Evolutionary conservation across 2,329 filamentous ascomycete species (phyloP).

Genomic region (Hymenoscyphus albidus): DNA sequence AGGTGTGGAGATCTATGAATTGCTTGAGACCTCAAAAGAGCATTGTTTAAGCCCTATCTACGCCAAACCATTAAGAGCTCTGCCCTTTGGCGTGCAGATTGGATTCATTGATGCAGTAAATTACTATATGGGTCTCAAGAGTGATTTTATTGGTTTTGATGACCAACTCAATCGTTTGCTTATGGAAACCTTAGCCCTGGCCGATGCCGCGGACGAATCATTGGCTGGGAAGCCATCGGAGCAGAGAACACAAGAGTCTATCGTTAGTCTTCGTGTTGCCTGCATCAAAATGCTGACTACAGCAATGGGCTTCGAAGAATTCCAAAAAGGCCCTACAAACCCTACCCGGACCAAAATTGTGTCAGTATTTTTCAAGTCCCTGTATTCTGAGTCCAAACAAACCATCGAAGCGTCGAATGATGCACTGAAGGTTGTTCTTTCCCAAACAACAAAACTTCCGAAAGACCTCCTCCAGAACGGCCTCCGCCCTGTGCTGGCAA

Average conservation of each 20-base stretch:
- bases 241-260: slow-evolving; percentile 91
- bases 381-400: slow-evolving; percentile 88
- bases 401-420: slow-evolving; percentile 93
- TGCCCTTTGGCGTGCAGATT: slow-evolving; percentile 94
- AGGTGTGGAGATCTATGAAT: slow-evolving; percentile 75
- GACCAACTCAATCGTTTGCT: slow-evolving; percentile 85
- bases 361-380: slow-evolving; percentile 93
- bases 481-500: slow-evolving; percentile 90
- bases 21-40: slow-evolving; percentile 87
- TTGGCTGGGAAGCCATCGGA: slow-evolving; percentile 90
- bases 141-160: slow-evolving; percentile 86
- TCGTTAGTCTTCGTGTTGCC: slow-evolving; percentile 85
- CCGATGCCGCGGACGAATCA: slow-evolving; percentile 91
- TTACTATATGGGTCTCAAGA: slow-evolving; percentile 86
- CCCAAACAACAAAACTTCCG: slow-evolving; percentile 84
- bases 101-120: slow-evolving; percentile 98
- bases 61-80: slow-evolving; percentile 85
- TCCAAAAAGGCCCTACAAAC: slow-evolving; percentile 70
- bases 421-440: slow-evolving; percentile 81
- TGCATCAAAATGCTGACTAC: slow-evolving; percentile 91
- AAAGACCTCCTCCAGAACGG: slow-evolving; percentile 95
- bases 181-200: slow-evolving; percentile 88
- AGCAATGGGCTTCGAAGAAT: slow-evolving; percentile 90
- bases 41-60: slow-evolving; percentile 87
- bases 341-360: slow-evolving; percentile 70